A percentile compares a stretch with the other conserved stretches of the same genome.
Conservation (phyloP, 208 protist species). For the Acanthamoeba culbertsoni region DNA sequence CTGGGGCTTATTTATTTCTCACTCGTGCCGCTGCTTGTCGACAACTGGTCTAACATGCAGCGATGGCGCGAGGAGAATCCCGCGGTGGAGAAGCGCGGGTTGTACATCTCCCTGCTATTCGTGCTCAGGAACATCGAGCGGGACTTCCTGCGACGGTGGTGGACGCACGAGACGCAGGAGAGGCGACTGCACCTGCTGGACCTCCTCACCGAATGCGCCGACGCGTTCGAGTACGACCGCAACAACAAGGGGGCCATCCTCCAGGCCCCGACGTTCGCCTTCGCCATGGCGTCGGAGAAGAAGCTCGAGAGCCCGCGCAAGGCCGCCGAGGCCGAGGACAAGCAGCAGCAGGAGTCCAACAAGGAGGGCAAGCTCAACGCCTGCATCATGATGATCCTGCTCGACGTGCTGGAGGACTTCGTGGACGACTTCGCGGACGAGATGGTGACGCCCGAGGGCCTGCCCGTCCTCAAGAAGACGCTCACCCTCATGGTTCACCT, state of each 20-base stretch:
- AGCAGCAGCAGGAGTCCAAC: not conserved
- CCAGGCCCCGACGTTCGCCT: conserved; percentile 44
- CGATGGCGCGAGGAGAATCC: not conserved
- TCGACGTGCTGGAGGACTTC: conserved; percentile 50
- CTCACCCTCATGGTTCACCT: not conserved
- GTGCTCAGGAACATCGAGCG: conserved; percentile 1
- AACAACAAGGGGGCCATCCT: conserved; percentile 3
- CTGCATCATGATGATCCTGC: not conserved
- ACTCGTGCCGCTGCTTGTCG: not conserved
- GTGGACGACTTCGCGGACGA: conserved; percentile 43
- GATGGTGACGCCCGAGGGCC: not conserved
- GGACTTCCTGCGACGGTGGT: conserved; percentile 29
- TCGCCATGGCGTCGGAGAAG: conserved; percentile 17
- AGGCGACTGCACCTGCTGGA: not conserved
- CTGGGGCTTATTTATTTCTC: conserved; percentile 48
- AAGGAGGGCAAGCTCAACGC: conserved; percentile 50
- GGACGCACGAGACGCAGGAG: not conserved
- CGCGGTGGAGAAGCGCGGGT: not conserved
- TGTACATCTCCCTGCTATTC: conserved; percentile 13
- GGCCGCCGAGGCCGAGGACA: not conserved
- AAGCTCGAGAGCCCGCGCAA: conserved; percentile 54
- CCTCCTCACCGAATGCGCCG: not conserved
- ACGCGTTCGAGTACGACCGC: conserved; percentile 42
- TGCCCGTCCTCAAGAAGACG: not conserved
- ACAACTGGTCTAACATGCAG: conserved; percentile 19